Evolutionary conservation across 192 early-diverging fungal genomes (phyloP).

Genomic region (Dissophora globulifera): DNA sequence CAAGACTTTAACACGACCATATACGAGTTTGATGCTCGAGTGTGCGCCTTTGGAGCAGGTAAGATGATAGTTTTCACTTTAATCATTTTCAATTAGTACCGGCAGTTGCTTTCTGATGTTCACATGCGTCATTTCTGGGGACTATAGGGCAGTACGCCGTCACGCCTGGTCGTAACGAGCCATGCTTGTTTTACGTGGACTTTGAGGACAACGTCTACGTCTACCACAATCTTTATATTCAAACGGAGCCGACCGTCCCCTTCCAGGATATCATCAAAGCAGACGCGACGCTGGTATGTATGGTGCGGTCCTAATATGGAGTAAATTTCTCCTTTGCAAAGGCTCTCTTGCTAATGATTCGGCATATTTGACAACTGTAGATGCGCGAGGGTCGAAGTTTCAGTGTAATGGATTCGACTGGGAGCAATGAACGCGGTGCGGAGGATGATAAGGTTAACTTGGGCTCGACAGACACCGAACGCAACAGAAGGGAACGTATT

Average conservation of each 20-base stretch:
- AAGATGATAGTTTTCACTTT: too few species aligned
- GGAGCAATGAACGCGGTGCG: not conserved
- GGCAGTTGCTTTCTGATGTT: too few species aligned
- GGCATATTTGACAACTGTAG: not conserved
- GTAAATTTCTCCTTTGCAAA: too few species aligned
- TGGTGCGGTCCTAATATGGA: too few species aligned
- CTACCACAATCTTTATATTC: conserved; percentile 64
- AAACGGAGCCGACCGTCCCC: conserved; percentile 53
- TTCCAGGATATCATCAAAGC: conserved; percentile 60
- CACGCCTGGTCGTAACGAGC: conserved; percentile 58
- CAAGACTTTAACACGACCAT: conserved; percentile 60
- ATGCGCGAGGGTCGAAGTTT: conserved; percentile 7
- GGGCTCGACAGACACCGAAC: too few species aligned
- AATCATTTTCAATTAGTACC: too few species aligned
- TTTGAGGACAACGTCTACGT: conserved; percentile 71
- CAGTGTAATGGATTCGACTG: not conserved
- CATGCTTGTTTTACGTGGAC: conserved; percentile 69
- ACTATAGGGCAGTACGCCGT: conserved; percentile 62
- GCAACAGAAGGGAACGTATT: too few species aligned
- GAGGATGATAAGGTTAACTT: too few species aligned
- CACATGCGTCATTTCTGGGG: not conserved
- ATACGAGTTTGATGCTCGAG: conserved; percentile 67
- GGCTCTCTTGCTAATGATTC: too few species aligned
- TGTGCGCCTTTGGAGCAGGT: conserved; percentile 71
- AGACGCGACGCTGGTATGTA: conserved; percentile 25